Evolutionary conservation across 306 rosid species (phyloP).

Genomic region (Cucumis cinereus): DNA sequence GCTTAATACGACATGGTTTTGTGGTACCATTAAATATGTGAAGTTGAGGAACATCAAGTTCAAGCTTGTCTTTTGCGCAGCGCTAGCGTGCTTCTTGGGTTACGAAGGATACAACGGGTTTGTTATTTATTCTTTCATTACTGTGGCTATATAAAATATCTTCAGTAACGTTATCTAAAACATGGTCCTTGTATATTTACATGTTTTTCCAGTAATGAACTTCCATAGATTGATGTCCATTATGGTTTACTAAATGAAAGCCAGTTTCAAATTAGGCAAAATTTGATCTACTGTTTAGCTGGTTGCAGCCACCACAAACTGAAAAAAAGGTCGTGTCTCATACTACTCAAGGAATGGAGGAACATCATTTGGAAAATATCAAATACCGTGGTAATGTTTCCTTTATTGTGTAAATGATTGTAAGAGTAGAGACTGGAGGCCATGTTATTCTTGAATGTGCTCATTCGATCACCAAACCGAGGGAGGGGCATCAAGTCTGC

Average conservation of each 20-base stretch:
- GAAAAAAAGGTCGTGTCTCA: neutral
- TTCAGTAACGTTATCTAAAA: conserved; percentile 3
- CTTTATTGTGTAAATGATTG: neutral
- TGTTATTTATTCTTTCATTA: conserved; percentile 1
- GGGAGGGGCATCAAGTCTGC: neutral
- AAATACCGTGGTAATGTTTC: neutral
- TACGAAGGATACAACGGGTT: neutral
- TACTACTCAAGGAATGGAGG: neutral
- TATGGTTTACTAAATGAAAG: neutral
- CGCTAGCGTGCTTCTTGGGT: neutral
- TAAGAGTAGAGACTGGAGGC: neutral
- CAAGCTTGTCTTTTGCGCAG: neutral
- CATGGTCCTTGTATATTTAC: conserved; percentile 8
- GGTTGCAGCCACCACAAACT: conserved; percentile 1
- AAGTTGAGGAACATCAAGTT: conserved; percentile 8
- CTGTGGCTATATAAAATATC: neutral
- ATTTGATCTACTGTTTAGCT: conserved; percentile 1
- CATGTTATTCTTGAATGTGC: neutral
- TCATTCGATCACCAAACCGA: neutral
- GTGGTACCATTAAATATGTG: conserved; percentile 1
- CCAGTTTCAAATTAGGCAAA: neutral
- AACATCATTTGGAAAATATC: neutral
- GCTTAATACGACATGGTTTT: conserved; percentile 13
- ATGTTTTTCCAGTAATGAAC: conserved; percentile 20
- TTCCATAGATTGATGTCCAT: neutral